These are phyloP conservation scores for Pascua sp. DNA, from an alignment of 1,284 basidiomycete genomes.

Conservation along the genomic window DNA sequence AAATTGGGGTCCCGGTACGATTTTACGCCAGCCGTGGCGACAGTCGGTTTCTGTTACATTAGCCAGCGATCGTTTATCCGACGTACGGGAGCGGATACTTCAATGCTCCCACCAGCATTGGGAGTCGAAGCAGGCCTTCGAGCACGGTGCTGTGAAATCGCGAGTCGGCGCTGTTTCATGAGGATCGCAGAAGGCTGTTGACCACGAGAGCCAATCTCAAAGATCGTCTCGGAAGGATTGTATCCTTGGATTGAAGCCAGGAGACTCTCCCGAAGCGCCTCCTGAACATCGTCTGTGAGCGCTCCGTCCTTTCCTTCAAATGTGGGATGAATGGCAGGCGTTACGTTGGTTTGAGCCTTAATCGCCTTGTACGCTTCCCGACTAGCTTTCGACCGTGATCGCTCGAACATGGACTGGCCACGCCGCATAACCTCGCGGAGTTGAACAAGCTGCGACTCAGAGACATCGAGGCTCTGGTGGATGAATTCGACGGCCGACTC, in stretches of 20 bases:
- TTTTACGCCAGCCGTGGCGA: conserved; percentile 8
- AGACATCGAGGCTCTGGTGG: conserved; percentile 60
- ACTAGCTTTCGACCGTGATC: conserved; percentile 85
- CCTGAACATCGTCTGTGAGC: background rate
- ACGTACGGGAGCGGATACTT: too few relatives aligned
- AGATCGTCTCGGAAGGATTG: conserved; percentile 82
- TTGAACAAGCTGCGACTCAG: conserved; percentile 65
- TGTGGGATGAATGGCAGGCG: conserved; percentile 1
- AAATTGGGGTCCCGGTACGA: conserved; percentile 76
- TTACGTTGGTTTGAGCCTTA: conserved; percentile 1
- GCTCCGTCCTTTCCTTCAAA: background rate
- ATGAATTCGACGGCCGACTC: conserved; percentile 86
- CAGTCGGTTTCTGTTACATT: background rate
- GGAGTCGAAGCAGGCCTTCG: background rate
- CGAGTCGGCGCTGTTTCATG: conserved; percentile 76
- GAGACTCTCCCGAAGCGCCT: conserved; percentile 44
- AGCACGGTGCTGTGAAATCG: conserved; percentile 4
- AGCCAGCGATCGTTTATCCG: background rate
- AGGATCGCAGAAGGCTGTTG: conserved; percentile 64
- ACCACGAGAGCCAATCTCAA: conserved; percentile 79
- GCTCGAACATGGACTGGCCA: conserved; percentile 91
- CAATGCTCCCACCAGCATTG: background rate
- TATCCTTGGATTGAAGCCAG: conserved; percentile 77
- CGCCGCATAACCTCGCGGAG: conserved; percentile 82
- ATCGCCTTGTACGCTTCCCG: conserved; percentile 63